phyloP scores from a whole-genome alignment of 225 moss, liverwort and hornwort species.

The Neckera pumila region DNA sequence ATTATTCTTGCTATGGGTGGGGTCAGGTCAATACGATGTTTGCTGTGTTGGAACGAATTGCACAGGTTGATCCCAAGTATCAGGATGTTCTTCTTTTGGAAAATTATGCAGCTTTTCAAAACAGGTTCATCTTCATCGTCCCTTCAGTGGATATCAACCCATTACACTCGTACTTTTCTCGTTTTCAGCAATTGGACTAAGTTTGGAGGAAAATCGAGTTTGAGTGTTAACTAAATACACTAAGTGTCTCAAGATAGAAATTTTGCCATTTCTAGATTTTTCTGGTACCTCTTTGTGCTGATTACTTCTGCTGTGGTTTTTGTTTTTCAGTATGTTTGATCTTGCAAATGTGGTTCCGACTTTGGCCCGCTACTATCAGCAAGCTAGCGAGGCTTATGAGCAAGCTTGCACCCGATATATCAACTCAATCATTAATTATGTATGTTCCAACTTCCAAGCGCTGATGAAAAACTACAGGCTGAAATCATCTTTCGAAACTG shows the following conservation, averaged over 20 bases:
- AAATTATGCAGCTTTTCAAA: conserved; percentile 98
- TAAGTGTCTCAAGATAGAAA: background rate
- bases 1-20: background rate
- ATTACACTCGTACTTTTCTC: background rate
- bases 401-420: conserved; percentile 98
- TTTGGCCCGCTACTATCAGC: conserved; percentile 89
- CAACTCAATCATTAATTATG: conserved; percentile 86
- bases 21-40: conserved; percentile 95
- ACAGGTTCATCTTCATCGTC: conserved; percentile 47
- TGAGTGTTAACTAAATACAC: background rate
- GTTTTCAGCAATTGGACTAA: background rate
- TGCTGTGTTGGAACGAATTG: conserved; percentile 80
- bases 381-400: conserved; percentile 94
- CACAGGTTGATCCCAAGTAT: conserved; percentile 90
- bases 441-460: conserved; percentile 20
- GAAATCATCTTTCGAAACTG: background rate
- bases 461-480: background rate
- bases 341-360: conserved; percentile 88
- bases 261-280: background rate
- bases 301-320: background rate
- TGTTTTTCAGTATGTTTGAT: conserved; percentile 80
- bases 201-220: background rate
- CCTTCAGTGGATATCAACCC: background rate
- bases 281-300: background rate
- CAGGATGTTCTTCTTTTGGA: conserved; percentile 90